Conservation (phyloP, 2,329 filamentous ascomycete genomes). For the Lasiodiplodia hormozganensis region DNA sequence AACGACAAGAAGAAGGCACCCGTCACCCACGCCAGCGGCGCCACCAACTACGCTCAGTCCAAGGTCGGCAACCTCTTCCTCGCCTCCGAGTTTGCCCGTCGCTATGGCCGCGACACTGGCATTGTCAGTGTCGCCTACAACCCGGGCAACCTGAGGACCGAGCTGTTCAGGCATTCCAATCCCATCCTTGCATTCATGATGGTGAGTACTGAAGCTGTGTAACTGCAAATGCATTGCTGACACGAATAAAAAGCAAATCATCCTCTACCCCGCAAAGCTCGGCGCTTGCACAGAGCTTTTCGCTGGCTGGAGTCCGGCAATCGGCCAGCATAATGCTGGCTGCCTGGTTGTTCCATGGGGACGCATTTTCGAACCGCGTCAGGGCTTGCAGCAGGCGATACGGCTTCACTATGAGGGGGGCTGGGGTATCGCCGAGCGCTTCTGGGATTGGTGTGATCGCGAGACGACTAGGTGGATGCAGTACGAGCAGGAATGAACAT, state of each 20-base stretch:
- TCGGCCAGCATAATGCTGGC: slow-evolving; percentile 37
- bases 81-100: slow-evolving; percentile 34
- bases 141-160: slow-evolving; percentile 51
- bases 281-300: slow-evolving; percentile 29
- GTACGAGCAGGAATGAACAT: slow-evolving; percentile 5
- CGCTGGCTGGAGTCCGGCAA: slow-evolving; percentile 20
- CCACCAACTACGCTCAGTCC: slow-evolving; percentile 36
- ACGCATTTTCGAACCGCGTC: slow-evolving; percentile 41
- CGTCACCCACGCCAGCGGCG: background rate
- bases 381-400: slow-evolving; percentile 43
- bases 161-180: slow-evolving; percentile 41
- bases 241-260: background rate
- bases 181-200: slow-evolving; percentile 10
- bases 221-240: slow-evolving; percentile 1
- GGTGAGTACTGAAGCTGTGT: background rate
- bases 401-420: slow-evolving; percentile 47
- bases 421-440: slow-evolving; percentile 45
- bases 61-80: slow-evolving; percentile 42
- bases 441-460: slow-evolving; percentile 54
- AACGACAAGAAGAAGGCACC: slow-evolving; percentile 25
- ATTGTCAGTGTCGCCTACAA: slow-evolving; percentile 42
- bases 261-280: slow-evolving; percentile 28
- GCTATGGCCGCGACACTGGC: slow-evolving; percentile 33
- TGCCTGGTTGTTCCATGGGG: slow-evolving; percentile 57
- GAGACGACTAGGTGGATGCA: slow-evolving; percentile 34